Evolutionary conservation across 2,329 filamentous ascomycete genomes (phyloP), one percentile per base, ranked within the genome.

Genomic region (Amauroascus verrucosus): DNA sequence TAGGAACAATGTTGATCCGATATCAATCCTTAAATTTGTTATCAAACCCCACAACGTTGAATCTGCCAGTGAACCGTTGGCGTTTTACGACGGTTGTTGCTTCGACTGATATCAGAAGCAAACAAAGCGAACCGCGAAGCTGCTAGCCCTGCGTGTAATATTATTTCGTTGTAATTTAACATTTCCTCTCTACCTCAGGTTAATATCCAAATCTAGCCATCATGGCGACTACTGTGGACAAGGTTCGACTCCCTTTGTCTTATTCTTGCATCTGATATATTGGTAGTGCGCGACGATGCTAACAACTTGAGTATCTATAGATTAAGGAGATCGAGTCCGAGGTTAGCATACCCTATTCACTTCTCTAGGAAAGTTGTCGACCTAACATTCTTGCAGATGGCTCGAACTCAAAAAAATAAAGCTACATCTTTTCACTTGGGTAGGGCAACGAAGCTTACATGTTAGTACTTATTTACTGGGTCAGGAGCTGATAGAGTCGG

Each of bases 251-350:
- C 22, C 43, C 48, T 28, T 22, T n/a, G n/a, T 20, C 44, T 28
- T n/a, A 49, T 13, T 33, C n/a, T 16, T 6, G 9, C 30, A 8
- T 38, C n/a, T 18, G 24, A 35, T 24, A n/a, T 46, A 28, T 11
- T 30, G 18, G 9, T 30, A 9, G 30, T 40, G 22, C 20, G 14
- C 52, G 33, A 22, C 28, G 46, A 50, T 49, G 18, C 54, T 35
- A 46, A 66, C 72, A 75, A 63, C 72, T 62, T 51, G 38, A 48
- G 24, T 54, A 56, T 58, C 41, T 63, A 68, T 66, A 93, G 87
- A 96, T 97, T 79, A 95, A 95, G 74, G 87, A 91, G 66, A 87
- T 96, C 72, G 91, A 96, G 86, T 75, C 85, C 76, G 91, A 96
- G 81, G 86, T 91, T 80, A 71, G 80, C 75, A 55, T 37, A 16